Percentiles rank a stretch among this genome's conserved stretches.
These are phyloP conservation scores for Phaeosphaeria sp. DNA, from an alignment of 2,329 filamentous ascomycete genomes.

Conservation along the genomic window DNA sequence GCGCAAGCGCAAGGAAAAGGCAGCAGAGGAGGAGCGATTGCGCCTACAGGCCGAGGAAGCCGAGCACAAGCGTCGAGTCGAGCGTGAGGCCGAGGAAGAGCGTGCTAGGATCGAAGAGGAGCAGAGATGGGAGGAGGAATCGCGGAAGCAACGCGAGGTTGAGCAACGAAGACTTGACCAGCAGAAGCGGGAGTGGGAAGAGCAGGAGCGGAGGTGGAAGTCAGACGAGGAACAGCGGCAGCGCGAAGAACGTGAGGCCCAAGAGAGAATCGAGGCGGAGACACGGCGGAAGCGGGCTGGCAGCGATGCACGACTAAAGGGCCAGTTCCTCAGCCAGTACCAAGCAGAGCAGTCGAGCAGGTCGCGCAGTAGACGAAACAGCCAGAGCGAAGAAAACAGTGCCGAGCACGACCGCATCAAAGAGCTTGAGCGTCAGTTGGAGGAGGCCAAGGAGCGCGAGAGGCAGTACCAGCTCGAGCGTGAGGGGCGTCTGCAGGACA, in stretches of 20 bases:
- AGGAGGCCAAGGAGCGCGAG: conserved; percentile 72
- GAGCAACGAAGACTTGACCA: conserved; percentile 67
- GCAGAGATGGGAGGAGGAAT: conserved; percentile 70
- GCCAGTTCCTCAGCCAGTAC: conserved; percentile 88
- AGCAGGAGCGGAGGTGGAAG: conserved; percentile 79
- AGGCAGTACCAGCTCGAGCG: conserved; percentile 68
- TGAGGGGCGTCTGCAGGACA: conserved; percentile 56
- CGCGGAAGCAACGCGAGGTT: conserved; percentile 64
- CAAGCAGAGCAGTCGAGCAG: conserved; percentile 68
- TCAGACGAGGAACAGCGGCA: conserved; percentile 75
- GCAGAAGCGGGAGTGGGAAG: conserved; percentile 77
- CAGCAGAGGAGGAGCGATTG: conserved; percentile 61
- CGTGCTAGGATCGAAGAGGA: conserved; percentile 69
- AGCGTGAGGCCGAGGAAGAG: conserved; percentile 68
- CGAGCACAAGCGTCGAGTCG: conserved; percentile 55
- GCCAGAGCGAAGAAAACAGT: conserved; percentile 54
- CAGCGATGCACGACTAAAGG: conserved; percentile 74
- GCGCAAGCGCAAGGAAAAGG: conserved; percentile 65
- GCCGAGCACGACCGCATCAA: conserved; percentile 73
- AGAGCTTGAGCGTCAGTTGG: conserved; percentile 78
- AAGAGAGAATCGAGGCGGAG: conserved; percentile 71
- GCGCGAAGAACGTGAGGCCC: conserved; percentile 75
- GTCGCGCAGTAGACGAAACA: conserved; percentile 44
- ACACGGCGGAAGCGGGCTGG: conserved; percentile 65
- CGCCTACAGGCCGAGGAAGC: conserved; percentile 60